Evolutionary conservation across 1,284 basidiomycete species (phyloP).

Genomic region (Fomes fomentarius): DNA sequence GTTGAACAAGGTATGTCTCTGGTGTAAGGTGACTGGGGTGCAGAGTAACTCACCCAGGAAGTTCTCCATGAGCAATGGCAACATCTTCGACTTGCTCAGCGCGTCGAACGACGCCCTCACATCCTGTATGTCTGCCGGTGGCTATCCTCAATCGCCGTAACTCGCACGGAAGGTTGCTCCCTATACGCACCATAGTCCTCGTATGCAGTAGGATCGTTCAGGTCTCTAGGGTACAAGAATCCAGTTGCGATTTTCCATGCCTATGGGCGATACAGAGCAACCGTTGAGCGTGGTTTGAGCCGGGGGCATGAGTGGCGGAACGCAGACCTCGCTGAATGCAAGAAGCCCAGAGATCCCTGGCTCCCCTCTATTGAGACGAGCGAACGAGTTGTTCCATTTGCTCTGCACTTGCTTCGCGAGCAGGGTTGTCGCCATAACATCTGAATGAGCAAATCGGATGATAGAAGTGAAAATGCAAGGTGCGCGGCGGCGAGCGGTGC

Average conservation of each 20-base stretch:
- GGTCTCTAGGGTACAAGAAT: constrained; percentile 60
- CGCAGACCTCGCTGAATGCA: constrained; percentile 61
- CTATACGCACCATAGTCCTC: constrained; percentile 40
- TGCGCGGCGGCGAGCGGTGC: too few species aligned
- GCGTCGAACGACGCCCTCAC: constrained; percentile 57
- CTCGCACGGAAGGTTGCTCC: background rate
- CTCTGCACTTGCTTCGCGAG: constrained; percentile 58
- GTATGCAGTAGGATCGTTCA: constrained; percentile 40
- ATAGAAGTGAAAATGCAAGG: background rate
- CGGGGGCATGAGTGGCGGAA: background rate
- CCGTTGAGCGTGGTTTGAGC: background rate
- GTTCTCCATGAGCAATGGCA: constrained; percentile 65
- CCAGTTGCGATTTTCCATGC: constrained; percentile 64
- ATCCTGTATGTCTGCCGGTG: constrained; percentile 50
- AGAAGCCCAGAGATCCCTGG: constrained; percentile 70
- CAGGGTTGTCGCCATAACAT: constrained; percentile 18
- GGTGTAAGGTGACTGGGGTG: background rate
- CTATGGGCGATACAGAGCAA: constrained; percentile 36
- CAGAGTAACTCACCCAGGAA: constrained; percentile 56
- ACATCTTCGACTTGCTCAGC: constrained; percentile 56
- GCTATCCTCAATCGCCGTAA: background rate
- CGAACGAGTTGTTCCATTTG: constrained; percentile 75
- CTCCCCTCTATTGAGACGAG: constrained; percentile 61
- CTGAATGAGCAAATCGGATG: background rate
- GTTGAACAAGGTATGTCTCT: too few species aligned